Conservation (phyloP, 169 alveolate species). For the Eimeria sp. region DNA sequence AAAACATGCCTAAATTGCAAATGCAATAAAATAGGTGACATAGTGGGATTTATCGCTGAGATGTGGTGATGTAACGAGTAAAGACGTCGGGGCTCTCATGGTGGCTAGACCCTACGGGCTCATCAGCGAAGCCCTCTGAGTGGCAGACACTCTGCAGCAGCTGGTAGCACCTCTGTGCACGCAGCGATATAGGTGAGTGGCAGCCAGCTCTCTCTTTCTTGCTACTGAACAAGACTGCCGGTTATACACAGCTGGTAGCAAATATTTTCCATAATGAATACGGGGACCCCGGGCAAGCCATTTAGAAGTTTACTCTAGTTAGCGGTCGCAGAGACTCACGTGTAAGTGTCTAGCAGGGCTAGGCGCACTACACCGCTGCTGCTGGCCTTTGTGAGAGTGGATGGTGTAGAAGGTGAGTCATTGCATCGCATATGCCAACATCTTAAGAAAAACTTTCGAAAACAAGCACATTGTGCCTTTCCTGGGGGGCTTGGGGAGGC, state of each 20-base stretch:
- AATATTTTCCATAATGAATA: background rate
- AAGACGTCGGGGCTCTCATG: background rate
- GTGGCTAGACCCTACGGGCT: conserved; percentile 14
- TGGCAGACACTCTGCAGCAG: conserved; percentile 23
- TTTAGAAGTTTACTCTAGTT: conserved; percentile 20
- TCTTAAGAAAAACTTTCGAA: conserved; percentile 7
- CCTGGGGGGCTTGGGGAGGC: conserved; percentile 32
- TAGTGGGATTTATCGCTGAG: background rate
- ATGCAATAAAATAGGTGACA: background rate
- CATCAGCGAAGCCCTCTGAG: conserved; percentile 22
- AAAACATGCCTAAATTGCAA: background rate
- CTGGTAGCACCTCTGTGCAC: conserved; percentile 7
- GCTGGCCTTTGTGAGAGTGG: background rate
- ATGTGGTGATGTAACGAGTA: background rate
- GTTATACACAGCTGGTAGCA: too few relatives aligned
- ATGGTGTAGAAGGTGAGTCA: background rate
- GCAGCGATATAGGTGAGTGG: background rate
- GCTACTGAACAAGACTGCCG: background rate
- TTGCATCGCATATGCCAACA: conserved; percentile 18
- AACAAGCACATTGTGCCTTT: conserved; percentile 1
- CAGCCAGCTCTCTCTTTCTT: background rate
- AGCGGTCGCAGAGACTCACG: conserved; percentile 32
- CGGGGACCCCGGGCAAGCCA: background rate
- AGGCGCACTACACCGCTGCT: conserved; percentile 48
- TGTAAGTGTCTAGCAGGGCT: conserved; percentile 37